Base-by-base conservation (phyloP, 345 rosid genomes). In the Leavenworthia alabamica region DNA sequence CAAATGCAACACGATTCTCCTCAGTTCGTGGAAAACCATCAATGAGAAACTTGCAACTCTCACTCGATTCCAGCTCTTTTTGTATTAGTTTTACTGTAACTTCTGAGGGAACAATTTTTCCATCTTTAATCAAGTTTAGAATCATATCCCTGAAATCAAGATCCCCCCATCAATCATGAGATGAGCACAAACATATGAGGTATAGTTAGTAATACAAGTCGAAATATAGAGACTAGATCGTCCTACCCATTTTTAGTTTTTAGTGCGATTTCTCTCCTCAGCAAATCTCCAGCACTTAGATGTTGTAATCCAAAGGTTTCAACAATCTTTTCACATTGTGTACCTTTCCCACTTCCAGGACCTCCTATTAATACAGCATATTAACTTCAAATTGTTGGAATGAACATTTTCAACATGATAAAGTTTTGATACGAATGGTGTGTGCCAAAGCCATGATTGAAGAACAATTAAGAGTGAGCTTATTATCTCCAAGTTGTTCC, bases 21-120 rank as follows among this genome's bases (percentile, higher is more conserved):
- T 90, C 95, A 56, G 79, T 80, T 36, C 95, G 79, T 9, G 95
- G 98, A 65, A 91, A 90, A 8, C 94, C 97, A 82, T 88, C 96
- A 44, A 88, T 84, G 71, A 90, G 82, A 71, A 86, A 82, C 71
- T 77, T 91, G 51, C 66, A 24, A 54, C 65, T 77, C 28, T 73
- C 67, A 61, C 83, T 77, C 45, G 71, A 75, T 64, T 82, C 86
- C 68, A 88, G 83, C 75, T 77, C 95, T 77, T 63, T 85, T 64
- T 73, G 82, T 37, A 91, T 68, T 53, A 88, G 78, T 60, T 79
- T 81, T 6, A 91, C 86, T 0, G 96, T 91, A 60, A 88, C 81
- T 77, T 84, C 82, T 4, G 95, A 89, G 41, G 95, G 98, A 47
- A 88, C 98, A 45, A 91, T 86, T 67, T 83, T 88, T 60, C 95